Percentiles rank a stretch among this genome's conserved stretches.
phyloP scores from a whole-genome alignment of 768 basidiomycete species.

The Trametes cinnabarina region DNA sequence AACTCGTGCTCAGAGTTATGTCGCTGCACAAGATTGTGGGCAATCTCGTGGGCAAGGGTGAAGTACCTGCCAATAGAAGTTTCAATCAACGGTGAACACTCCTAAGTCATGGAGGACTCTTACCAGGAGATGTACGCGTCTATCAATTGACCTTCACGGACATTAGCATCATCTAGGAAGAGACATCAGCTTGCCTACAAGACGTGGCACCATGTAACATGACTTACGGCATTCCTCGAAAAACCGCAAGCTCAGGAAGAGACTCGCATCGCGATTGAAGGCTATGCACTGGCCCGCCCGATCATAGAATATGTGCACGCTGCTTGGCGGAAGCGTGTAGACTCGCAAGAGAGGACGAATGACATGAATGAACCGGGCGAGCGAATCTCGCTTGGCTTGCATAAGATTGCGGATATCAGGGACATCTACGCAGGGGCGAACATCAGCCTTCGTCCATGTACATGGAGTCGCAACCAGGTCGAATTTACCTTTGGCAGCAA shows the following conservation, averaged over 20 bases:
- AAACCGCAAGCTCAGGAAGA: conserved; percentile 87
- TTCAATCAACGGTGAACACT: not conserved
- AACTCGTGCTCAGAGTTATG: conserved; percentile 95
- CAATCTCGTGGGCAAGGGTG: conserved; percentile 88
- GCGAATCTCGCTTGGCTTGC: conserved; percentile 47
- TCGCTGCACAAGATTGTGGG: conserved; percentile 82
- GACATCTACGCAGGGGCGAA: conserved; percentile 48
- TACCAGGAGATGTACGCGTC: conserved; percentile 84
- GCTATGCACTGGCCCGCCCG: conserved; percentile 78
- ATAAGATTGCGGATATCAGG: conserved; percentile 50
- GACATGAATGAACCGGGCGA: conserved; percentile 73
- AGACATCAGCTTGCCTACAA: not conserved
- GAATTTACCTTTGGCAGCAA: conserved; percentile 55
- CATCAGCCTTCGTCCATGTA: not conserved
- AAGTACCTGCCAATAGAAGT: conserved; percentile 61
- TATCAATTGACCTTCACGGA: conserved; percentile 46
- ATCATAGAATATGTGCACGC: conserved; percentile 88
- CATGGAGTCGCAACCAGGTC: too few relatives aligned
- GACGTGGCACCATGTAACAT: not conserved
- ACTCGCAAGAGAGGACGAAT: conserved; percentile 63
- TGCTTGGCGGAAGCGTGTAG: conserved; percentile 70
- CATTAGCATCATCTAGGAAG: conserved; percentile 66
- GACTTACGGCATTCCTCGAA: conserved; percentile 84
- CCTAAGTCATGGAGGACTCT: conserved; percentile 16
- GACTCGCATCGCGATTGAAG: conserved; percentile 85